phyloP scores from a whole-genome alignment of 2,329 filamentous ascomycete genomes.

The Venturia aucupariae region DNA sequence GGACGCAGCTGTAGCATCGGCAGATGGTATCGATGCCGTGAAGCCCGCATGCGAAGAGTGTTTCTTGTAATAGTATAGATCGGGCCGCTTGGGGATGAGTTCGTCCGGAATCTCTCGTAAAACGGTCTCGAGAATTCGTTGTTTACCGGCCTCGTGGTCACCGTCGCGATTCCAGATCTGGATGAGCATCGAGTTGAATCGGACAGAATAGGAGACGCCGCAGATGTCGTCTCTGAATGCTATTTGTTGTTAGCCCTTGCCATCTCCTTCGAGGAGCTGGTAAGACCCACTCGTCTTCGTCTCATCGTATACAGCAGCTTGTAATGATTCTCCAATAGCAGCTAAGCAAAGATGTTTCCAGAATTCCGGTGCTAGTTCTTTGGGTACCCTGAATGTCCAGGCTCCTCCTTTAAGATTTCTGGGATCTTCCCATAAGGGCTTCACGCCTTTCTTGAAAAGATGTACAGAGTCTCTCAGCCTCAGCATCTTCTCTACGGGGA shows the following conservation, averaged over 20 bases:
- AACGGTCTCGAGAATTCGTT: conserved; percentile 63
- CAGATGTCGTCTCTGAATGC: conserved; percentile 69
- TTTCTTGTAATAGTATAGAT: conserved; percentile 73
- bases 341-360: conserved; percentile 77
- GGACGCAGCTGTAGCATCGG: not conserved
- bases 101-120: conserved; percentile 64
- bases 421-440: conserved; percentile 77
- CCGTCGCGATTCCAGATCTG: conserved; percentile 90
- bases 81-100: conserved; percentile 55
- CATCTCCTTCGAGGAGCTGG: not conserved
- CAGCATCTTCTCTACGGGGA: conserved; percentile 59
- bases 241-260: conserved; percentile 17
- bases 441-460: conserved; percentile 73
- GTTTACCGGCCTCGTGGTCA: conserved; percentile 67
- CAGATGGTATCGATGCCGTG: conserved; percentile 18
- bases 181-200: conserved; percentile 82
- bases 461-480: conserved; percentile 60
- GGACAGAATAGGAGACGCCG: conserved; percentile 76
- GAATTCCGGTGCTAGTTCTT: conserved; percentile 59
- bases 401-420: conserved; percentile 78
- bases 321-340: conserved; percentile 73
- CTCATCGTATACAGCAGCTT: conserved; percentile 56
- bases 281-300: conserved; percentile 46
- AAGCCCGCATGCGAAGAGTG: conserved; percentile 84
- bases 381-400: conserved; percentile 87